phyloP scores from a whole-genome alignment of 345 rosid species.

The Theobroma cacao region DNA sequence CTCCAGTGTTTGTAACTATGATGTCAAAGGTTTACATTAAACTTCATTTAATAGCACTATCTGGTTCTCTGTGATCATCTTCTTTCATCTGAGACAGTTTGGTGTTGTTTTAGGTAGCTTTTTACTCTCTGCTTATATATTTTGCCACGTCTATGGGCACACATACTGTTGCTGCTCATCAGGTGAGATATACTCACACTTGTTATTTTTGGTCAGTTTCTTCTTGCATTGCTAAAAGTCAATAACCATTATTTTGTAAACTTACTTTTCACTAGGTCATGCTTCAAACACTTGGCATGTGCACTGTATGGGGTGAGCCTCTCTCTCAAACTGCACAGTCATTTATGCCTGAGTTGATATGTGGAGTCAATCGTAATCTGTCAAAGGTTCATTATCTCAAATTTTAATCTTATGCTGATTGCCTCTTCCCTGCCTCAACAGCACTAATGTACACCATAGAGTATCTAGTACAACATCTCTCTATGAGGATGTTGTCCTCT shows the following conservation, averaged over 20 bases:
- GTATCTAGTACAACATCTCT: background rate
- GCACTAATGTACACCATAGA: background rate
- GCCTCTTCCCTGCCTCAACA: background rate
- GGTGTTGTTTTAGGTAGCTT: conserved; percentile 55
- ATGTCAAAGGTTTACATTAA: conserved; percentile 50
- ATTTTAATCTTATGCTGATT: conserved; percentile 4
- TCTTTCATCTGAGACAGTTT: conserved; percentile 19
- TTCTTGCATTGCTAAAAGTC: background rate
- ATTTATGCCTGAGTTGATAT: conserved; percentile 84
- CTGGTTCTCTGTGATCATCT: conserved; percentile 5
- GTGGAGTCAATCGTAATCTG: conserved; percentile 61
- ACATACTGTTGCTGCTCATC: conserved; percentile 78
- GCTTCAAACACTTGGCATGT: conserved; percentile 66
- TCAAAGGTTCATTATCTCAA: conserved; percentile 45
- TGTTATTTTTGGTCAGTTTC: background rate
- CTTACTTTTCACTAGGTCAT: conserved; percentile 43
- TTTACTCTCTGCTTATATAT: conserved; percentile 74
- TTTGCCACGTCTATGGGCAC: conserved; percentile 90
- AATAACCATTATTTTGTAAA: background rate
- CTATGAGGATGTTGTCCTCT: background rate
- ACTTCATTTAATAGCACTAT: conserved; percentile 3
- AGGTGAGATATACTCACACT: conserved; percentile 39
- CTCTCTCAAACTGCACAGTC: conserved; percentile 96
- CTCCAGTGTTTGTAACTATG: conserved; percentile 64
- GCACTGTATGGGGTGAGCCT: conserved; percentile 80